A percentile compares a stretch with the other conserved stretches of the same genome.
Evolutionary conservation across 139 green algal species (phyloP).

Genomic region (Zygnema circumcarinatum): DNA sequence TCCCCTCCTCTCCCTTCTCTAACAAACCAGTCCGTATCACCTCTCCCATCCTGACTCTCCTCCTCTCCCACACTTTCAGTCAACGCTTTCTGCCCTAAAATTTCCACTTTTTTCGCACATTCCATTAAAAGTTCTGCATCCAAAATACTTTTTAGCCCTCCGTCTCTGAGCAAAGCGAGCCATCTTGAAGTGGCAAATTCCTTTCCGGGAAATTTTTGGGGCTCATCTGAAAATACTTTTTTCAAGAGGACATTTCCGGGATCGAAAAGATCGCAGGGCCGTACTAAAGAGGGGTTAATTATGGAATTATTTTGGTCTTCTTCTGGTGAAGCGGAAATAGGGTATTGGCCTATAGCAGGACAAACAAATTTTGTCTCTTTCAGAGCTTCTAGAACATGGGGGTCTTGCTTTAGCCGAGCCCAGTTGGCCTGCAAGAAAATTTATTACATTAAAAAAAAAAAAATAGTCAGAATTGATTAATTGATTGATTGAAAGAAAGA

Average conservation of each 20-base stretch:
- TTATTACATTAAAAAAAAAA: background rate
- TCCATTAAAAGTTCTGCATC: constrained; percentile 37
- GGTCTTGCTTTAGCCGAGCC: constrained; percentile 50
- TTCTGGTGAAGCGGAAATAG: background rate
- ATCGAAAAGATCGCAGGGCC: constrained; percentile 71
- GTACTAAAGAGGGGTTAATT: constrained; percentile 1
- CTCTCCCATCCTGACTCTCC: background rate
- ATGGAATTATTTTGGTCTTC: background rate
- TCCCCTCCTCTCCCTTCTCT: constrained; percentile 17
- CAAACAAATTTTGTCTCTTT: constrained; percentile 65
- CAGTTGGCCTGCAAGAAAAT: constrained; percentile 21
- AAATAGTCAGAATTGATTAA: background rate
- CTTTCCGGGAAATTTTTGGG: constrained; percentile 63
- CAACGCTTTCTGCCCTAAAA: background rate
- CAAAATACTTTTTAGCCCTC: constrained; percentile 34
- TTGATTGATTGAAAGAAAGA: too few species aligned
- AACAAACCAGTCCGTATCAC: background rate
- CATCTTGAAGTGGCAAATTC: constrained; percentile 59
- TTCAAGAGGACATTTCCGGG: constrained; percentile 65
- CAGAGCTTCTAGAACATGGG: constrained; percentile 57
- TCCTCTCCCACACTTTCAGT: background rate
- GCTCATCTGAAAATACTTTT: constrained; percentile 63
- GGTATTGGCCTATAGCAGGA: background rate
- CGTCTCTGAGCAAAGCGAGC: constrained; percentile 50
- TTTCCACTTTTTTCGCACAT: constrained; percentile 41